Percentiles rank a stretch among this genome's conserved stretches.
These are phyloP conservation scores for Dictyostelium citrinum DNA, from an alignment of 78 protist genomes.

Conservation along the genomic window DNA sequence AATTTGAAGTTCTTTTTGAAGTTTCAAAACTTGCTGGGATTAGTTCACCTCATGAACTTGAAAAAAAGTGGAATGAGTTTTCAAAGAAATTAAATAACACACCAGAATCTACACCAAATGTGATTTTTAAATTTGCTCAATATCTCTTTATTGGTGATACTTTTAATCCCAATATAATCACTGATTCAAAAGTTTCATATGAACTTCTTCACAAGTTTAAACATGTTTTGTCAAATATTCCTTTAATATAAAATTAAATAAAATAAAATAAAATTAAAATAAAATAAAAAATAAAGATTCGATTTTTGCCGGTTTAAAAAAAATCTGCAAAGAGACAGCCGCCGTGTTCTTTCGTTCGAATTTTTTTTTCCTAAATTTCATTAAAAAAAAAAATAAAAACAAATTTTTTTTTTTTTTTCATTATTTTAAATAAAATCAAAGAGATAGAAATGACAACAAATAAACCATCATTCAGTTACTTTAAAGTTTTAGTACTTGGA, in stretches of 20 bases:
- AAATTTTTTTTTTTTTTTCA: neutral
- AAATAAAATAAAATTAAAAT: neutral
- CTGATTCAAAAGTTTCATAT: neutral
- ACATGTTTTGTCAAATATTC: neutral
- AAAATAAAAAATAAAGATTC: too few species aligned
- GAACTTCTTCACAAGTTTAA: neutral
- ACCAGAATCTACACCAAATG: neutral
- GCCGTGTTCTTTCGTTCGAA: too few species aligned
- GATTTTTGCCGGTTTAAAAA: too few species aligned
- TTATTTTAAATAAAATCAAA: neutral
- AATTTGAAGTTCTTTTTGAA: neutral
- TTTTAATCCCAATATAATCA: neutral
- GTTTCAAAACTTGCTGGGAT: neutral
- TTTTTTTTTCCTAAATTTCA: too few species aligned
- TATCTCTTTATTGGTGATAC: neutral
- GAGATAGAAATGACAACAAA: neutral
- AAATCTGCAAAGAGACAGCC: neutral
- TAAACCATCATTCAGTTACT: conserved; percentile 1
- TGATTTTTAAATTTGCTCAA: neutral
- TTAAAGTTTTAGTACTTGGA: conserved; percentile 8
- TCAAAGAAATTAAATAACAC: neutral
- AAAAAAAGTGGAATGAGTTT: neutral
- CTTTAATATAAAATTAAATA: neutral
- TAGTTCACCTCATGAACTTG: neutral
- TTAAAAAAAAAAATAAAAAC: too few species aligned